phyloP scores from a whole-genome alignment of 306 rosid genomes.

The Senna tora region DNA sequence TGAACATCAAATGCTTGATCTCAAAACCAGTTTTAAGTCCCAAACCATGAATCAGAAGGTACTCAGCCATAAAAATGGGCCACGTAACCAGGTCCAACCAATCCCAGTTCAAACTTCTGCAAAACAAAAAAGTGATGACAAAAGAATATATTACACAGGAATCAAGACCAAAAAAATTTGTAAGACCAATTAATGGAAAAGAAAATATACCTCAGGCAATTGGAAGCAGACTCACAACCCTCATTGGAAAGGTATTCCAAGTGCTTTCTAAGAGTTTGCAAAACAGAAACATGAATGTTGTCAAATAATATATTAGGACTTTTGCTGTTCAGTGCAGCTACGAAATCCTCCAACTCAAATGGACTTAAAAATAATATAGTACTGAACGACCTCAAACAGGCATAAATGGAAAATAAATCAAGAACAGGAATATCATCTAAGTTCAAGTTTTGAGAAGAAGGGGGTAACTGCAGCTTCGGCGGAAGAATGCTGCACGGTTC shows the following conservation, averaged over 20 bases:
- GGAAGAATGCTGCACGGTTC: constrained; percentile 54
- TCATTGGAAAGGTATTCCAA: constrained; percentile 86
- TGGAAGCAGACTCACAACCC: constrained; percentile 82
- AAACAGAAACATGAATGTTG: constrained; percentile 76
- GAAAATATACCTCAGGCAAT: constrained; percentile 73
- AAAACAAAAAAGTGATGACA: constrained; percentile 32
- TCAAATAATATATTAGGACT: constrained; percentile 75
- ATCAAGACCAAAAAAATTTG: constrained; percentile 39
- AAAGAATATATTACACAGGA: constrained; percentile 26
- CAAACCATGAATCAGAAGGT: constrained; percentile 74
- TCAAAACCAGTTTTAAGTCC: constrained; percentile 63
- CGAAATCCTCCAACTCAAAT: constrained; percentile 90
- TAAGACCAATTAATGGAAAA: constrained; percentile 7
- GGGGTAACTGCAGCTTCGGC: constrained; percentile 70
- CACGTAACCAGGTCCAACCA: constrained; percentile 85
- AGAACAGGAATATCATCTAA: constrained; percentile 76
- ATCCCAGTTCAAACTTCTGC: constrained; percentile 96
- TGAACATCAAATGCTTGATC: constrained; percentile 59
- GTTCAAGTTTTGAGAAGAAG: constrained; percentile 75
- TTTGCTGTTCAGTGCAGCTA: constrained; percentile 63
- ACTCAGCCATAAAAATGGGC: constrained; percentile 94
- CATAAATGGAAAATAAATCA: constrained; percentile 82
- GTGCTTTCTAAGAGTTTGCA: constrained; percentile 82
- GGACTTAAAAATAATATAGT: constrained; percentile 88
- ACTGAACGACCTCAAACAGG: constrained; percentile 89